Evolutionary conservation across 2,329 filamentous ascomycete species (phyloP).

Genomic region (Sordariomycetes sp.): DNA sequence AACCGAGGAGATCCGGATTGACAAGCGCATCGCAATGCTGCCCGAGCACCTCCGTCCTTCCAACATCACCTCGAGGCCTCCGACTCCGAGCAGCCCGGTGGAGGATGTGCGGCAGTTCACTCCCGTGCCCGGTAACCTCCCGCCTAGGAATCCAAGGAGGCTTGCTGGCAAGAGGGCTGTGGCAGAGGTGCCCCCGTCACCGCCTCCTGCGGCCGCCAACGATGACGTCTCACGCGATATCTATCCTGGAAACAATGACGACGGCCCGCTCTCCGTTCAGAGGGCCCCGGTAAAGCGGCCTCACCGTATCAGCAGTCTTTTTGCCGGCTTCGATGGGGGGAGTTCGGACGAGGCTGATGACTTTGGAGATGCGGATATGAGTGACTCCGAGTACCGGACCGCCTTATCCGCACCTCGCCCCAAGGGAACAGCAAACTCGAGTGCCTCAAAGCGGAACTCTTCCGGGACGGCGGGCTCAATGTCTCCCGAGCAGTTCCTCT

Average conservation of each 20-base stretch:
- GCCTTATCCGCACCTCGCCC: slow-evolving; percentile 49
- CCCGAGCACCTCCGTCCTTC: slow-evolving; percentile 73
- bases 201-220: slow-evolving; percentile 14
- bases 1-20: slow-evolving; percentile 84
- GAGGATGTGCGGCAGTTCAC: slow-evolving; percentile 33
- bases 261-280: slow-evolving; percentile 56
- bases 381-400: slow-evolving; percentile 58
- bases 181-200: slow-evolving; percentile 38
- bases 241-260: slow-evolving; percentile 73
- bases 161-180: slow-evolving; percentile 34
- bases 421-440: slow-evolving; percentile 15
- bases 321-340: slow-evolving; percentile 68
- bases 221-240: slow-evolving; percentile 44
- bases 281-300: slow-evolving; percentile 54
- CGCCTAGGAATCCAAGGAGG: slow-evolving; percentile 50
- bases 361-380: slow-evolving; percentile 48
- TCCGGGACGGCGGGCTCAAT: slow-evolving; percentile 21
- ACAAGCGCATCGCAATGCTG: slow-evolving; percentile 63
- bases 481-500: slow-evolving; percentile 29
- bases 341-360: slow-evolving; percentile 59
- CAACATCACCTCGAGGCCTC: slow-evolving; percentile 52
- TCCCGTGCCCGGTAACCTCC: slow-evolving; percentile 40
- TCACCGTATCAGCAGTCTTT: slow-evolving; percentile 72
- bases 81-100: slow-evolving; percentile 35
- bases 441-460: slow-evolving; percentile 30